Conservation (phyloP, 805 yeast genomes). For the Metschnikowia aberdeeniae region DNA sequence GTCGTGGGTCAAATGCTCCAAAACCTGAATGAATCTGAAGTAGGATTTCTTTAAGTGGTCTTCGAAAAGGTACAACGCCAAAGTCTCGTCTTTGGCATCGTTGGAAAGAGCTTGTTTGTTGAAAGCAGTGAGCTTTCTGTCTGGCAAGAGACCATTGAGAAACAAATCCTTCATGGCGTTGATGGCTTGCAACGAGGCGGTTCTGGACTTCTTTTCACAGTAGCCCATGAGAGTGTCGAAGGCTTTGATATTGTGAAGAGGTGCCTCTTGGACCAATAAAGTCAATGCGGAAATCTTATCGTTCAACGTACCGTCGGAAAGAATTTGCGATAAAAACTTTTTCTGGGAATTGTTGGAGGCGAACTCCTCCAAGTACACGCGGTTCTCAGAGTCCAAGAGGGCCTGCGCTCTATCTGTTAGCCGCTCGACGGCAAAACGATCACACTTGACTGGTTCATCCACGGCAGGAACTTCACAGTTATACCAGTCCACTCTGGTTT, state of each 20-base stretch:
- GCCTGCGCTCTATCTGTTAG: constrained; percentile 63
- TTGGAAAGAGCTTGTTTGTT: constrained; percentile 62
- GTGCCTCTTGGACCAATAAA: constrained; percentile 89
- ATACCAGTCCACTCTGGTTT: constrained; percentile 74
- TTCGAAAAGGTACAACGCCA: constrained; percentile 80
- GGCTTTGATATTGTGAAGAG: constrained; percentile 81
- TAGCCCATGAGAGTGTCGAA: constrained; percentile 71
- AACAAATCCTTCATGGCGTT: constrained; percentile 88
- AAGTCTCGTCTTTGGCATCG: constrained; percentile 38
- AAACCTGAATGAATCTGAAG: constrained; percentile 68
- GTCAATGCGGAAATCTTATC: constrained; percentile 96
- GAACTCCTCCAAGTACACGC: constrained; percentile 65
- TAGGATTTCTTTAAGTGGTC: constrained; percentile 77
- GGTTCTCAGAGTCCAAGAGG: constrained; percentile 67
- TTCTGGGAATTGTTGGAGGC: constrained; percentile 74
- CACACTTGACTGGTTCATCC: constrained; percentile 33
- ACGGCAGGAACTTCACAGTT: constrained; percentile 40
- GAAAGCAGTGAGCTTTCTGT: constrained; percentile 75
- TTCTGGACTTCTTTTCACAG: constrained; percentile 88
- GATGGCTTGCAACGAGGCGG: constrained; percentile 86
- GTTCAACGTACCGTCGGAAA: constrained; percentile 86
- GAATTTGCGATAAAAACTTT: constrained; percentile 82
- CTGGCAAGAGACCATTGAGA: constrained; percentile 77
- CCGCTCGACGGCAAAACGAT: constrained; percentile 54
- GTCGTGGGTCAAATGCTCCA: constrained; percentile 85